Conservation (phyloP, 2,329 filamentous ascomycete species). For the Stagonosporopsis chrysanthemi region DNA sequence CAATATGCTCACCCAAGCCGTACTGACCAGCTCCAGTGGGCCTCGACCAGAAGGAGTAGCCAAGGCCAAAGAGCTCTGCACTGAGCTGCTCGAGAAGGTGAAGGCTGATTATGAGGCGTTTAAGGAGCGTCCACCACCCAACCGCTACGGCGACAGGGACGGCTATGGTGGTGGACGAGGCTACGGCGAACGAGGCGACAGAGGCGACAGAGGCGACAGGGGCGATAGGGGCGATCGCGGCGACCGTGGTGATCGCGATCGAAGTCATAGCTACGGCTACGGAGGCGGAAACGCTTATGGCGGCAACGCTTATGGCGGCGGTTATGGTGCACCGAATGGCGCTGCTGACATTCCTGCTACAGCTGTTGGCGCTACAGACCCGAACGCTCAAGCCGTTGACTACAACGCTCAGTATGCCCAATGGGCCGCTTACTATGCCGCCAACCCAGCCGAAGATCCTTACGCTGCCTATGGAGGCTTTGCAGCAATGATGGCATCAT, state of each 20-base stretch:
- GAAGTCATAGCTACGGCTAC: conserved; percentile 52
- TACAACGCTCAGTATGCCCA: conserved; percentile 85
- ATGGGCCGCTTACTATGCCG: conserved; percentile 69
- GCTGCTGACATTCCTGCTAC: conserved; percentile 38
- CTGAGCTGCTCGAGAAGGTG: conserved; percentile 86
- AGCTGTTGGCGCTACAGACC: conserved; percentile 54
- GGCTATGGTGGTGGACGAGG: conserved; percentile 47
- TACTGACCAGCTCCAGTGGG: conserved; percentile 63
- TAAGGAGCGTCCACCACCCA: conserved; percentile 71
- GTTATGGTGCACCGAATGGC: conserved; percentile 45
- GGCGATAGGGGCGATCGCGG: conserved; percentile 47
- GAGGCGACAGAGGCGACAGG: conserved; percentile 45
- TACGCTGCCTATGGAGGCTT: conserved; percentile 91
- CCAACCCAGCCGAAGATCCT: conserved; percentile 80
- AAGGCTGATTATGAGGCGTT: conserved; percentile 87
- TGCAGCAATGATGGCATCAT: conserved; percentile 36
- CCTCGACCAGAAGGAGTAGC: conserved; percentile 87
- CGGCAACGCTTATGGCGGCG: conserved; percentile 43
- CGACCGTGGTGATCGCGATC: conserved; percentile 51
- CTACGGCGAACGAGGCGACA: conserved; percentile 49
- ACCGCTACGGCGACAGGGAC: conserved; percentile 54
- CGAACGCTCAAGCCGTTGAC: conserved; percentile 58
- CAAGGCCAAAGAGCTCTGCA: conserved; percentile 85
- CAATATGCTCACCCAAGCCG: neutral
- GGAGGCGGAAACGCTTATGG: conserved; percentile 49